Conservation (phyloP, 306 rosid genomes). For the Trichosanthes cucumerina region DNA sequence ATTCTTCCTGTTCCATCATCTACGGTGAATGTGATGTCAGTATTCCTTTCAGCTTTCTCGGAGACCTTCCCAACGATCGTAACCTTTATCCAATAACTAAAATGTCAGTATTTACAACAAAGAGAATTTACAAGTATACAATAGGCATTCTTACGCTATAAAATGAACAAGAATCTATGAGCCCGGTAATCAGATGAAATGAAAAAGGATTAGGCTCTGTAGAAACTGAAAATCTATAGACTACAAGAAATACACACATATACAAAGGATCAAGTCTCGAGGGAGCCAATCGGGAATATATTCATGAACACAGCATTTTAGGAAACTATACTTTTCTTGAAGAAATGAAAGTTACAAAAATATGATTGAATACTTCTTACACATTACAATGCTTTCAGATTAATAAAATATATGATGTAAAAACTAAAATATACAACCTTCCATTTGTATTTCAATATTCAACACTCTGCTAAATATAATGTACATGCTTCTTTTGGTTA, state of each 20-base stretch:
- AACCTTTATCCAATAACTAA: conserved; percentile 22
- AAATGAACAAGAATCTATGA: not conserved
- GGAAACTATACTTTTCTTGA: not conserved
- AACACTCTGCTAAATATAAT: not conserved
- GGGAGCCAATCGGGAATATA: not conserved
- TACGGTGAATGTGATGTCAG: conserved; percentile 47
- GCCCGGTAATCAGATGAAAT: not conserved
- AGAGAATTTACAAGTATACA: not conserved
- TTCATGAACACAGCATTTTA: not conserved
- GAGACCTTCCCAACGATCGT: conserved; percentile 53
- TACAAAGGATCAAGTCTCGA: not conserved
- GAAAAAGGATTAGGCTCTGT: not conserved
- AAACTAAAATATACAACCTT: not conserved
- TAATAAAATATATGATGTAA: not conserved
- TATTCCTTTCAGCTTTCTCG: conserved; percentile 64
- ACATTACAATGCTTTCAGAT: not conserved
- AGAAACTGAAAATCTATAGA: not conserved
- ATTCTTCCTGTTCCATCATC: conserved; percentile 93
- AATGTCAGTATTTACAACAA: not conserved
- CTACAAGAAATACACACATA: not conserved
- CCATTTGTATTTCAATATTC: not conserved
- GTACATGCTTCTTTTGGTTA: not conserved
- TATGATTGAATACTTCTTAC: not conserved
- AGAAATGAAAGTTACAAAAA: not conserved
- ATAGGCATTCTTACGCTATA: not conserved